Percentiles rank a stretch among this genome's conserved stretches.
phyloP scores from a whole-genome alignment of 768 basidiomycete genomes.

The Pisolithus orientalis region DNA sequence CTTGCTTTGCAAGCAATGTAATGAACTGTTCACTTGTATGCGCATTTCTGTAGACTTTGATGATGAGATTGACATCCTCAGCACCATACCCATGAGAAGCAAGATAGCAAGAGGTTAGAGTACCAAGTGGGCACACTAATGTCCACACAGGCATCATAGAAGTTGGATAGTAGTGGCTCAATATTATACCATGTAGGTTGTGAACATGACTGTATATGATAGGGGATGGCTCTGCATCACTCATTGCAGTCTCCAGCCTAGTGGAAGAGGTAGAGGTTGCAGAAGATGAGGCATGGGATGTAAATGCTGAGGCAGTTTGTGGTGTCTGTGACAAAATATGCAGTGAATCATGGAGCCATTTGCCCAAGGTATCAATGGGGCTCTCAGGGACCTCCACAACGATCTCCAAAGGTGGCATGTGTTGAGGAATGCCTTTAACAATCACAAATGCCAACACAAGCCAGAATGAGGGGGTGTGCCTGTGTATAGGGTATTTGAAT shows the following conservation, averaged over 20 bases:
- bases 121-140: neutral
- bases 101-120: neutral
- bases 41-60: neutral
- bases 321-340: no score
- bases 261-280: no score
- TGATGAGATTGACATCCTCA: neutral
- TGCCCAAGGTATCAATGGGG: neutral
- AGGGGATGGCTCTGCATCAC: no score
- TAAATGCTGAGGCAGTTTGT: no score
- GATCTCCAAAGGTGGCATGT: neutral
- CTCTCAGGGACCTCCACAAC: neutral
- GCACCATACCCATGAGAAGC: neutral
- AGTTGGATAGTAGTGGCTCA: no score
- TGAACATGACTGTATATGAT: no score
- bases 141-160: neutral
- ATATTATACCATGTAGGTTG: no score
- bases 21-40: neutral
- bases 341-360: neutral
- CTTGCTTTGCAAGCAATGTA: neutral
- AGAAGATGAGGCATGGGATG: no score
- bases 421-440: neutral
- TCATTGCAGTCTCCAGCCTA: no score
- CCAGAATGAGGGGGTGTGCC: neutral
- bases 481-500: neutral
- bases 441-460: conserved; percentile 1